Conservation (phyloP, 2,329 filamentous ascomycete genomes). For the Pseudogymnoascus sp. region DNA sequence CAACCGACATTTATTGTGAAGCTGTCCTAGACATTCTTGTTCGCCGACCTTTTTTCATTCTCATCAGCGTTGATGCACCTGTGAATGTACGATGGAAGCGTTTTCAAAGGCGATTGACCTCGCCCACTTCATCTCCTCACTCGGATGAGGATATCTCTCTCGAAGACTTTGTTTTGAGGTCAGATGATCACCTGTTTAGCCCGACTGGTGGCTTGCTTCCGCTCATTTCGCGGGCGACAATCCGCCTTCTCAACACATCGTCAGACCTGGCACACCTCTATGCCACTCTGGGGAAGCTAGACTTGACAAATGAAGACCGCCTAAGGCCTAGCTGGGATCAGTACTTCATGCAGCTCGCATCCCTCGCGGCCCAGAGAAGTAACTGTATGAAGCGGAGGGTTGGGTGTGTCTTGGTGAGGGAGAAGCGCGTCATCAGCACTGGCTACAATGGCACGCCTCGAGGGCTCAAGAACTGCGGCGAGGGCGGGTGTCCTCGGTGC, state of each 20-base stretch:
- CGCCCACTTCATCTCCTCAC: conserved; percentile 20
- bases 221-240: conserved; percentile 71
- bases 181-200: conserved; percentile 71
- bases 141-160: conserved; percentile 31
- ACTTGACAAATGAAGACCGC: conserved; percentile 70
- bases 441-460: conserved; percentile 98
- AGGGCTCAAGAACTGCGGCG: conserved; percentile 80
- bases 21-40: conserved; percentile 65
- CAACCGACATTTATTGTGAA: conserved; percentile 72
- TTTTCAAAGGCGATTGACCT: conserved; percentile 49
- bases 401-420: conserved; percentile 83
- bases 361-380: conserved; percentile 77
- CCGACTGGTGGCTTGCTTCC: conserved; percentile 58
- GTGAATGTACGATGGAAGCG: conserved; percentile 76
- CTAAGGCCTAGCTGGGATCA: conserved; percentile 89
- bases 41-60: conserved; percentile 82
- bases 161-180: conserved; percentile 49
- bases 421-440: conserved; percentile 82
- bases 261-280: conserved; percentile 64
- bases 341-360: conserved; percentile 97
- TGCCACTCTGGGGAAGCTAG: conserved; percentile 62
- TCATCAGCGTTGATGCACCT: conserved; percentile 86
- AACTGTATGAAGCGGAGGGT: conserved; percentile 99
- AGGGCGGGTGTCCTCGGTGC: conserved; percentile 84
- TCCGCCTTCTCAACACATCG: conserved; percentile 82